These are phyloP conservation scores for Zelopaecilomyces penicillatus DNA, from an alignment of 2,329 filamentous ascomycete genomes.

Conservation along the genomic window DNA sequence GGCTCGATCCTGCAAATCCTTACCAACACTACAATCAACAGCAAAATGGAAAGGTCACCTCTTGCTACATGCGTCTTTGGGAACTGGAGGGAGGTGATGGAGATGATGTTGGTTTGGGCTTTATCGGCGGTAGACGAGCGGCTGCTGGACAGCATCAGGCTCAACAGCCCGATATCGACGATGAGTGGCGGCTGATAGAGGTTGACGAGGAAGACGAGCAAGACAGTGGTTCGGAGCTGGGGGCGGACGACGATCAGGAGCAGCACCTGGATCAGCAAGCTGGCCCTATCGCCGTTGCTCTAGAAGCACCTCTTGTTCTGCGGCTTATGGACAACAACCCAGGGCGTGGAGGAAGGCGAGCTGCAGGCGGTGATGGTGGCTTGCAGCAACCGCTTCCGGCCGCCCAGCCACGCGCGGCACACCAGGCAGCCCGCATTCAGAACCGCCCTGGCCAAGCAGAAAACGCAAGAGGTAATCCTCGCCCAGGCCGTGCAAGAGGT, in stretches of 20 bases:
- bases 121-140: conserved; percentile 28
- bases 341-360: conserved; percentile 15
- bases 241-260: conserved; percentile 22
- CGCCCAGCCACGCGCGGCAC: background rate
- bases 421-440: conserved; percentile 4
- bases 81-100: conserved; percentile 78
- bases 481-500: conserved; percentile 3
- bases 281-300: conserved; percentile 36
- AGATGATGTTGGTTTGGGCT: conserved; percentile 39
- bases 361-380: background rate
- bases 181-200: conserved; percentile 15
- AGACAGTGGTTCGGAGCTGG: conserved; percentile 12
- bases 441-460: background rate
- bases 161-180: conserved; percentile 1
- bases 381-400: background rate
- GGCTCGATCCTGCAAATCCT: conserved; percentile 71
- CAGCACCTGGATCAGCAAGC: background rate
- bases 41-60: conserved; percentile 41
- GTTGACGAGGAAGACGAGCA: conserved; percentile 9
- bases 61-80: conserved; percentile 82
- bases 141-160: background rate
- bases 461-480: background rate
- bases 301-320: conserved; percentile 49
- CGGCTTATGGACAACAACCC: conserved; percentile 38
- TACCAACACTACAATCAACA: conserved; percentile 80